These are phyloP conservation scores for Ichthyophthirius multifiliis DNA, from an alignment of 169 alveolate species.

Conservation along the genomic window DNA sequence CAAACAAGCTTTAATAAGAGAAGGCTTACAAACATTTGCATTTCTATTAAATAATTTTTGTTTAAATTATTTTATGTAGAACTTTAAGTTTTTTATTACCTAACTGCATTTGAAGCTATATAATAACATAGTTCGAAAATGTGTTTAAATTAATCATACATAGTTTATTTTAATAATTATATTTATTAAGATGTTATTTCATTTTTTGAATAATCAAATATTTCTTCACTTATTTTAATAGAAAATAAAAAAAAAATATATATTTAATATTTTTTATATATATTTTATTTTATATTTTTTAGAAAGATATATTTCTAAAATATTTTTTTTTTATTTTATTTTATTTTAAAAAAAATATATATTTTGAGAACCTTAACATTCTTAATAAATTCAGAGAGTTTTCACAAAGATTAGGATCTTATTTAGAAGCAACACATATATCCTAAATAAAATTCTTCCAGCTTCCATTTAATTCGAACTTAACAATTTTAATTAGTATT, in stretches of 20 bases:
- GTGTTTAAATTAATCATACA: conserved; percentile 58
- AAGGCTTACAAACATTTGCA: conserved; percentile 76
- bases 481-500: conserved; percentile 84
- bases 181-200: conserved; percentile 62
- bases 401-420: conserved; percentile 95
- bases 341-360: background rate
- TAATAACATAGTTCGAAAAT: conserved; percentile 55
- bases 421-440: conserved; percentile 94
- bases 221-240: conserved; percentile 81
- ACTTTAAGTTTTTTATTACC: background rate
- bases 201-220: conserved; percentile 76
- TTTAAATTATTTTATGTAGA: conserved; percentile 8
- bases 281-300: background rate
- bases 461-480: conserved; percentile 98
- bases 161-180: conserved; percentile 57
- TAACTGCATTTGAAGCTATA: conserved; percentile 7
- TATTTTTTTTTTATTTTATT: background rate
- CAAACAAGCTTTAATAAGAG: conserved; percentile 89
- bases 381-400: conserved; percentile 96
- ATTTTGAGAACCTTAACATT: conserved; percentile 90
- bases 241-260: background rate
- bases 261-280: too few relatives aligned
- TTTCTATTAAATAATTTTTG: conserved; percentile 71
- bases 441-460: conserved; percentile 99
- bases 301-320: background rate